A percentile compares a stretch with the other conserved stretches of the same genome.
Conservation (phyloP, 2,329 filamentous ascomycete species). For the Phoma sp. region DNA sequence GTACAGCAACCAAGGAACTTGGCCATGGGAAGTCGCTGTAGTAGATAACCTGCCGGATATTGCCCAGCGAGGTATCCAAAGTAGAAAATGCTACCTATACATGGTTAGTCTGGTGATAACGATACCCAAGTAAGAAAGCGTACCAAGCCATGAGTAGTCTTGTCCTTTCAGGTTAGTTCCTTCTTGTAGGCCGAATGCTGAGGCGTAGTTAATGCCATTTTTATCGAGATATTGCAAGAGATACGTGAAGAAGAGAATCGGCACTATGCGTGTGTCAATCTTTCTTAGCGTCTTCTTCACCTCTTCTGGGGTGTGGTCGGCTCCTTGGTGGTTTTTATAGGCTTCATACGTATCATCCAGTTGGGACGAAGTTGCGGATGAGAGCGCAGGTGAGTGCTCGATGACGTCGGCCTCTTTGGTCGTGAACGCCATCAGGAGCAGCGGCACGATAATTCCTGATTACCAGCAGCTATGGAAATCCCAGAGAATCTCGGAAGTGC, state of each 20-base stretch:
- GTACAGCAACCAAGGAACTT: constrained; percentile 54
- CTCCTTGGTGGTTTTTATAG: constrained; percentile 35
- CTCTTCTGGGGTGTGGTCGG: constrained; percentile 29
- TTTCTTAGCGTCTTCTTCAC: constrained; percentile 39
- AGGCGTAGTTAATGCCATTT: constrained; percentile 59
- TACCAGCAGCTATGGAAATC: background rate
- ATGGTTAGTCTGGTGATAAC: background rate
- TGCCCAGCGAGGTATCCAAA: constrained; percentile 57
- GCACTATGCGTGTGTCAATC: constrained; percentile 39
- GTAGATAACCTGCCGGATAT: constrained; percentile 51
- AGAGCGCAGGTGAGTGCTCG: constrained; percentile 21
- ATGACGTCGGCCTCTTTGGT: constrained; percentile 27
- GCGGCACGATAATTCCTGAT: background rate
- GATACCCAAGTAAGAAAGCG: background rate
- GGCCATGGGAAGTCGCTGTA: constrained; percentile 55
- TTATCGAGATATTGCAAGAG: constrained; percentile 53
- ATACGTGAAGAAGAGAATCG: constrained; percentile 44
- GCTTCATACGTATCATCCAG: constrained; percentile 43
- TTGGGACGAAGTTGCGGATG: constrained; percentile 30
- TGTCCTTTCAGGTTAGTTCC: constrained; percentile 52
- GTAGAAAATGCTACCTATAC: constrained; percentile 54
- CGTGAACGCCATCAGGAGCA: constrained; percentile 14
- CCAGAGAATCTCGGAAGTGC: background rate
- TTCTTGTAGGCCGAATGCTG: constrained; percentile 56
- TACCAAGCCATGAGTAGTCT: constrained; percentile 28